A percentile compares a stretch with the other conserved stretches of the same genome.
Evolutionary conservation across 2,329 filamentous ascomycete genomes (phyloP).

Genomic region (Colletotrichum eleusines): DNA sequence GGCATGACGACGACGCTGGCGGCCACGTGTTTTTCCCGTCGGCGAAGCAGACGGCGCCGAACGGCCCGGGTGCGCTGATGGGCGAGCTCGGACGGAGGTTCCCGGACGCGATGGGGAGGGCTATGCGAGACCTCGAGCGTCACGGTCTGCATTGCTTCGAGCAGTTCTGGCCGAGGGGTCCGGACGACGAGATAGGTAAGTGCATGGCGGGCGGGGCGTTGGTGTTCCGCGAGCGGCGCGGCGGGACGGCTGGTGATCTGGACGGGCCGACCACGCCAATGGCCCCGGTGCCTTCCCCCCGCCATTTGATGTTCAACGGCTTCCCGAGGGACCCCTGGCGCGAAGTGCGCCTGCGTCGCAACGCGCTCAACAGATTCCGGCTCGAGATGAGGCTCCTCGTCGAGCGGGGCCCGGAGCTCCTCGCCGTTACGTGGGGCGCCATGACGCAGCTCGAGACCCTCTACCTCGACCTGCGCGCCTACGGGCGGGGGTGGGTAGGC

Average conservation of each 20-base stretch:
- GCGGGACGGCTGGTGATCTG: not conserved
- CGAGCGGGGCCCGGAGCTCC: not conserved
- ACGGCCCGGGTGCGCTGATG: not conserved
- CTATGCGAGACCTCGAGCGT: constrained; percentile 16
- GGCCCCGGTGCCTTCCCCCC: not conserved
- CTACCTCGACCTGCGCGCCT: constrained; percentile 35
- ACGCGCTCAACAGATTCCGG: not conserved
- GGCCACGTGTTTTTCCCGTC: constrained; percentile 15
- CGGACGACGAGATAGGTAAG: constrained; percentile 25
- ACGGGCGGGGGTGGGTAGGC: not conserved
- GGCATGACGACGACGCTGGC: not conserved
- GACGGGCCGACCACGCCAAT: not conserved
- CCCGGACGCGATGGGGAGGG: constrained; percentile 11
- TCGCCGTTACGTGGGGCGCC: constrained; percentile 20
- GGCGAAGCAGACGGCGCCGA: not conserved
- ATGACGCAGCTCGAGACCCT: constrained; percentile 34
- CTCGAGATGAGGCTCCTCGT: constrained; percentile 28
- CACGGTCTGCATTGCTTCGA: constrained; percentile 1
- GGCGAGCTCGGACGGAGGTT: constrained; percentile 6
- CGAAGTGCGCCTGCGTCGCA: constrained; percentile 17
- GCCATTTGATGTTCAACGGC: constrained; percentile 35
- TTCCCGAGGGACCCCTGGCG: constrained; percentile 15
- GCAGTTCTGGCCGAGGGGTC: constrained; percentile 11
- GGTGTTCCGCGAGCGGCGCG: constrained; percentile 15
- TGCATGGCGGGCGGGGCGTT: constrained; percentile 27